These are phyloP conservation scores for Camelina laxa DNA, from an alignment of 345 rosid species.

Conservation along the genomic window DNA sequence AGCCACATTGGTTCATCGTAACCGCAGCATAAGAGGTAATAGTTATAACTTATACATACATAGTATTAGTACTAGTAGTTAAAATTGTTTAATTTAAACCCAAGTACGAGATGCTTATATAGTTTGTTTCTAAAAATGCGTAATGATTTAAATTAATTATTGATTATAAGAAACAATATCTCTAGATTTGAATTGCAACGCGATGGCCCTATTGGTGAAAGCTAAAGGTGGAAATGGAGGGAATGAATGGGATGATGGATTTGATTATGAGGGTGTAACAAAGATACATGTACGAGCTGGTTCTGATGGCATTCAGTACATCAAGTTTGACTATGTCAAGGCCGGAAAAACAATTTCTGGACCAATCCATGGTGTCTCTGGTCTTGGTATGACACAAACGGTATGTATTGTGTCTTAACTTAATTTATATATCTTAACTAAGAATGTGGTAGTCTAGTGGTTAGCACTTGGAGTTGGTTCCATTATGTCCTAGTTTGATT, in stretches of 20 bases:
- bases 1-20: neutral
- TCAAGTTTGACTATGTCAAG: conserved; percentile 26
- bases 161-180: neutral
- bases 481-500: too few relatives aligned
- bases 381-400: conserved; percentile 30
- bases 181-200: neutral
- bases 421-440: neutral
- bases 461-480: too few relatives aligned
- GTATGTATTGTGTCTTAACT: neutral
- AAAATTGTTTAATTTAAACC: neutral
- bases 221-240: conserved; percentile 42
- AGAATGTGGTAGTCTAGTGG: too few relatives aligned
- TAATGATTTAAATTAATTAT: too few relatives aligned
- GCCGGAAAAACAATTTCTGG: neutral
- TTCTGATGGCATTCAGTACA: conserved; percentile 19
- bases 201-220: conserved; percentile 15
- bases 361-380: conserved; percentile 33
- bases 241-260: conserved; percentile 32
- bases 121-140: neutral
- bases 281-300: conserved; percentile 33
- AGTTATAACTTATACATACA: neutral
- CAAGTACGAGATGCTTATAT: neutral
- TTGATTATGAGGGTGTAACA: neutral
- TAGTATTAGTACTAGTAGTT: too few relatives aligned
- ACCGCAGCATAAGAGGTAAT: conserved; percentile 6